A percentile compares a stretch with the other conserved stretches of the same genome.
Conservation (phyloP, 345 rosid species). For the Lepidium didymum region DNA sequence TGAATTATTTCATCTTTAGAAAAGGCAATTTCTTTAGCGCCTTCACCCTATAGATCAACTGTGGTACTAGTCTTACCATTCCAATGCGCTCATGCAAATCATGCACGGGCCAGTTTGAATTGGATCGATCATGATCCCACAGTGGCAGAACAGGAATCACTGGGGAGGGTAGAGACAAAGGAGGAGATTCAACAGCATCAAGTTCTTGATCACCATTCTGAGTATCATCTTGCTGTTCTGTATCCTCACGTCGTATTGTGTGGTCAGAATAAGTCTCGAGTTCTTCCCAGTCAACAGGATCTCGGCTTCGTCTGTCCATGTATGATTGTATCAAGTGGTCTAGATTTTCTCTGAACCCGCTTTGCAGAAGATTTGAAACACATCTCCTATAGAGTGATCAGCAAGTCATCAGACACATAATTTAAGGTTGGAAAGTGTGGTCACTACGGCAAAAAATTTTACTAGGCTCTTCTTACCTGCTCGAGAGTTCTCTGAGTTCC, state of each 20-base stretch:
- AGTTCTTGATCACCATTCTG: conserved; percentile 44
- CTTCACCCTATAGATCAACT: background rate
- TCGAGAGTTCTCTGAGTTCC: conserved; percentile 80
- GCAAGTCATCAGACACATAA: conserved; percentile 7
- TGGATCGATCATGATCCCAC: conserved; percentile 61
- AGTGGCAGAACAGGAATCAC: conserved; percentile 41
- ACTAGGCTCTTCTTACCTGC: conserved; percentile 42
- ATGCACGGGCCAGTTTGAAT: conserved; percentile 51
- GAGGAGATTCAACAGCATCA: conserved; percentile 37
- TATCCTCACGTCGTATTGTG: conserved; percentile 39
- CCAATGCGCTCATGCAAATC: conserved; percentile 68
- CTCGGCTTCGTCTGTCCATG: conserved; percentile 76
- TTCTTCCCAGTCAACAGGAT: conserved; percentile 59
- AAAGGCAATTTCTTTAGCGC: background rate
- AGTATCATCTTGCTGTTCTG: conserved; percentile 45
- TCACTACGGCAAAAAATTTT: background rate
- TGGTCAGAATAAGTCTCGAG: conserved; percentile 46
- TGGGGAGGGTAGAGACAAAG: conserved; percentile 42
- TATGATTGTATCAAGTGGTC: conserved; percentile 79
- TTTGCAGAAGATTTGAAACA: conserved; percentile 82
- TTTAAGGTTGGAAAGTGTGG: conserved; percentile 2
- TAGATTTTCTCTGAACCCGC: conserved; percentile 87
- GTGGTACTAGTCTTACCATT: conserved; percentile 43
- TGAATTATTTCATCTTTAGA: background rate
- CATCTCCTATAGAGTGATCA: conserved; percentile 61